These are phyloP conservation scores for Ophiostoma piceae DNA, from an alignment of 2,329 filamentous ascomycete species.

Conservation along the genomic window DNA sequence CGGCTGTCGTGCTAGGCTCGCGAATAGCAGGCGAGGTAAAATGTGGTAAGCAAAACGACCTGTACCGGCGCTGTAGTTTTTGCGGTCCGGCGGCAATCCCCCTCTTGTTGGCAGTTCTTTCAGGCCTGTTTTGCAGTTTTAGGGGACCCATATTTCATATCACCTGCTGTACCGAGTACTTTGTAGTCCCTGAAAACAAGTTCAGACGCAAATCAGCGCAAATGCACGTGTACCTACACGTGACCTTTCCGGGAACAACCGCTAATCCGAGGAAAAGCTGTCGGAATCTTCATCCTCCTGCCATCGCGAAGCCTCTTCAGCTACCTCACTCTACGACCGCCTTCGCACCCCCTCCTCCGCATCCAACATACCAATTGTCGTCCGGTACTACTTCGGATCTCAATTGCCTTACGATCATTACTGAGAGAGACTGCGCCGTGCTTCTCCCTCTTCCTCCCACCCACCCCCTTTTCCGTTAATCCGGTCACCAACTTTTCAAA, in stretches of 20 bases:
- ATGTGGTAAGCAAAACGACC: slow-evolving; percentile 25
- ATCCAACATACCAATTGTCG: slow-evolving; percentile 17
- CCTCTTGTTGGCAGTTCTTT: not conserved
- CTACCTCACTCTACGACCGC: slow-evolving; percentile 13
- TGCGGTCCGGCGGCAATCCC: slow-evolving; percentile 3
- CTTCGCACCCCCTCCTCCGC: slow-evolving; percentile 15
- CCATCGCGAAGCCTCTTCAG: slow-evolving; percentile 24
- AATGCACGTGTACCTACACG: slow-evolving; percentile 16
- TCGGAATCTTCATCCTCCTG: slow-evolving; percentile 26
- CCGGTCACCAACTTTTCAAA: slow-evolving; percentile 44
- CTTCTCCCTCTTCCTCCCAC: slow-evolving; percentile 29
- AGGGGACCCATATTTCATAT: slow-evolving; percentile 6
- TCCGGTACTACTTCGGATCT: slow-evolving; percentile 20
- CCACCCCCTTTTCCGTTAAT: slow-evolving; percentile 21
- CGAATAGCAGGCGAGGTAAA: slow-evolving; percentile 27
- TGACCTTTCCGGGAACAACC: slow-evolving; percentile 34
- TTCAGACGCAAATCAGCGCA: slow-evolving; percentile 9
- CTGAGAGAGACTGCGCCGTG: slow-evolving; percentile 20
- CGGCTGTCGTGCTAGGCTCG: slow-evolving; percentile 13
- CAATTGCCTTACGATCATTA: slow-evolving; percentile 16
- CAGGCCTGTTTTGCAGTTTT: slow-evolving; percentile 8
- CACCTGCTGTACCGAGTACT: not conserved
- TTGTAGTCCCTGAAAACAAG: not conserved
- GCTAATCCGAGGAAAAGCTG: slow-evolving; percentile 30
- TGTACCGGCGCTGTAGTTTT: slow-evolving; percentile 24